Evolutionary conservation across 1,284 basidiomycete genomes (phyloP), one percentile per base, ranked within the genome.

Genomic region (Tilletia walkeri): DNA sequence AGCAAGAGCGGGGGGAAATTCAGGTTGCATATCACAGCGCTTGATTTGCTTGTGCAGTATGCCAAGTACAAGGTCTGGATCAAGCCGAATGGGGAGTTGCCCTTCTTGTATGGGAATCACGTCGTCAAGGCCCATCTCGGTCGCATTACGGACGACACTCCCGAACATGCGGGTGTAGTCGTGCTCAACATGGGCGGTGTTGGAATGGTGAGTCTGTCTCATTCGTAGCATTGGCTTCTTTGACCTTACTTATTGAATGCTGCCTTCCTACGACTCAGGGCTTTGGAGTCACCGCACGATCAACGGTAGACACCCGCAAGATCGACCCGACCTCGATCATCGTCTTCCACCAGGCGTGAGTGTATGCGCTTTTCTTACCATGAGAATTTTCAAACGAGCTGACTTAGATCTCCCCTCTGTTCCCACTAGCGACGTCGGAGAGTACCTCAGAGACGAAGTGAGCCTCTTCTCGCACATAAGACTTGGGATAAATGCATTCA

Each of bases 61-160:
- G 95, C 96, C 34, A 98, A 96, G 85, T 94, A 95, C 88, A 99
- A 99, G 89, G 89, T 98, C 48, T 99, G 96, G 96, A 95, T 99
- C 85, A 99, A 99, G 85, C 92, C 95, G 16, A 96, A 99, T 75
- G 96, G 96, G 81, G 96, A 99, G 86, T 94, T 99, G 89, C 96
- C 96, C 2, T 99, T 97, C 87, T 86, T 99, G 66, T 99, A 99
- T 82, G 96, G 96, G 70, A 99, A 99, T 84, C 95, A 99, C 86
- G 92, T 99, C 73, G 89, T 98, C 76, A 99, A 99, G 86, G 96
- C 96, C 39, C 96, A 99, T 85, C 87, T 99, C 36, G 95, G 96
- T n/a, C 89, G 95, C 77, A 98, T 99, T 83, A 98, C 96, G 67
- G 96, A 99, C 84, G 96, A 99, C 82, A 97, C 95, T 4, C 95